Conservation (phyloP, 331 rosid species). For the Pyrus hybrid region DNA sequence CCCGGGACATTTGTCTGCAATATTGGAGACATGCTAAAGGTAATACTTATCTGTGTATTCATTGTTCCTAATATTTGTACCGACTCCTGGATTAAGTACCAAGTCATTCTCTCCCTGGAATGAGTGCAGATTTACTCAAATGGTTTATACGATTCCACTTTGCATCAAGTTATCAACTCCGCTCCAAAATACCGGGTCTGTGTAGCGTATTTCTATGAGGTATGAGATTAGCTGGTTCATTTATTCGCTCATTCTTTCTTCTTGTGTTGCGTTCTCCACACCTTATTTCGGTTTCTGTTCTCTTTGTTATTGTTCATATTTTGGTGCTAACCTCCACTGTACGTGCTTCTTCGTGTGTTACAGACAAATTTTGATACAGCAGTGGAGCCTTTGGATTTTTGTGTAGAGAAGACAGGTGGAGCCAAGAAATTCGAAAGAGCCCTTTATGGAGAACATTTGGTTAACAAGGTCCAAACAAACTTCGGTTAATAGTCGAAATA, state of each 20-base stretch:
- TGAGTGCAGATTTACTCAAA: slow-evolving; percentile 74
- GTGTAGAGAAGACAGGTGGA: slow-evolving; percentile 43
- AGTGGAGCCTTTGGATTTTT: slow-evolving; percentile 69
- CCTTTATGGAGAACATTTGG: slow-evolving; percentile 83
- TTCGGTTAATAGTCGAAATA: slow-evolving; percentile 20
- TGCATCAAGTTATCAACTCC: slow-evolving; percentile 73
- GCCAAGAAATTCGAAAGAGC: slow-evolving; percentile 47
- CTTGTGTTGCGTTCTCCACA: background rate
- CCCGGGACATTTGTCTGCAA: slow-evolving; percentile 83
- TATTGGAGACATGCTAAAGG: slow-evolving; percentile 97
- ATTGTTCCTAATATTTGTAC: background rate
- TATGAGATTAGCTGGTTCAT: slow-evolving; percentile 22
- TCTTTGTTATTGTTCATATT: background rate
- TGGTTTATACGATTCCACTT: slow-evolving; percentile 82
- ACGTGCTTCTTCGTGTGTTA: slow-evolving; percentile 5
- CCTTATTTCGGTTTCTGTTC: background rate
- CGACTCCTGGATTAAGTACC: background rate
- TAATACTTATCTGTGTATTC: background rate
- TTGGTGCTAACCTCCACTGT: background rate
- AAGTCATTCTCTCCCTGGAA: background rate
- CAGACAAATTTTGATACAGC: slow-evolving; percentile 86
- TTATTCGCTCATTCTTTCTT: background rate
- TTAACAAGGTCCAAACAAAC: slow-evolving; percentile 57
- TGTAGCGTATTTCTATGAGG: slow-evolving; percentile 85
- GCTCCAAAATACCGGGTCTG: slow-evolving; percentile 64